Evolutionary conservation across 179 eudicot genomes (phyloP).

Genomic region (Beta lomatogona): DNA sequence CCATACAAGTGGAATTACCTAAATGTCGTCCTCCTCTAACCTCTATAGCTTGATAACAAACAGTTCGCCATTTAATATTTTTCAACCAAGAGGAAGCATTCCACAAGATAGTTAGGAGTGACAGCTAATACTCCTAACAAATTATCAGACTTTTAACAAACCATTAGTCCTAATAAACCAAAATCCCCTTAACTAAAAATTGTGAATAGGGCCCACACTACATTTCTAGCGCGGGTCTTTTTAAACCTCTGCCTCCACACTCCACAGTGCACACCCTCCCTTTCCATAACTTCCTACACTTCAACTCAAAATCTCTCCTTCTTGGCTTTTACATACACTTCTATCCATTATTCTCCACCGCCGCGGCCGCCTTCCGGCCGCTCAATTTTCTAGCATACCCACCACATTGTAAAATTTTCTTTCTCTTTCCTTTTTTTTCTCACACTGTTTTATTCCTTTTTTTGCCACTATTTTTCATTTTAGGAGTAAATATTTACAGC

Average conservation of each 20-base stretch:
- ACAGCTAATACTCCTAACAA: background rate
- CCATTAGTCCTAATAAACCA: background rate
- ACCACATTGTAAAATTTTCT: conserved; percentile 3
- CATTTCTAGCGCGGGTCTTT: conserved; percentile 32
- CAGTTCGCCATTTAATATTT: no score
- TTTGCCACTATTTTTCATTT: background rate
- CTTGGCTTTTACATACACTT: no score
- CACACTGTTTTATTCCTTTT: background rate
- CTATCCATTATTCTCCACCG: no score
- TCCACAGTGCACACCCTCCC: background rate
- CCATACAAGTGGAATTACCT: no score
- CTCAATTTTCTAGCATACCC: background rate
- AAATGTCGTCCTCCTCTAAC: no score
- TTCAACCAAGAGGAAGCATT: no score
- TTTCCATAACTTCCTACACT: background rate
- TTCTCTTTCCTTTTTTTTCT: background rate
- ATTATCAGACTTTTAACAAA: no score
- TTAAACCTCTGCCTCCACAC: conserved; percentile 5
- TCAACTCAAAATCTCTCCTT: no score
- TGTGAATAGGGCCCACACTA: background rate
- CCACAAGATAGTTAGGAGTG: background rate
- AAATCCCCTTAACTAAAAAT: background rate
- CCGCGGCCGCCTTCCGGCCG: background rate
- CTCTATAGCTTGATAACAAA: no score
- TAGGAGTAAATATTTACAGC: conserved; percentile 10